Evolutionary conservation across 192 early-diverging fungal genomes (phyloP), one percentile per base, ranked within the genome.

Genomic region (Entomortierella lignicola): DNA sequence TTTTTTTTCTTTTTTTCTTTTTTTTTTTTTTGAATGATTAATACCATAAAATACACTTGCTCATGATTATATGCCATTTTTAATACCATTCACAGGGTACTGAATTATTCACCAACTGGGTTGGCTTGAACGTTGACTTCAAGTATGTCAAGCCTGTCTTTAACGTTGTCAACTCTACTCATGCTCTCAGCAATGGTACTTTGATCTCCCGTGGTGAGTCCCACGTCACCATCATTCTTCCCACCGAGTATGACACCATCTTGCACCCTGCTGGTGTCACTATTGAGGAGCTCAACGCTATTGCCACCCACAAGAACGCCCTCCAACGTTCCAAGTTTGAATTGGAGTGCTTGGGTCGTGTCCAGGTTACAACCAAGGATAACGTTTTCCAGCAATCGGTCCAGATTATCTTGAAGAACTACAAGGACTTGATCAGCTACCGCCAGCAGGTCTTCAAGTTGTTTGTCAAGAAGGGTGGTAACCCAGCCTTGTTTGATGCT

Each of bases 211-310:
- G 75, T 15, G 91, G 90, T 29, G 92, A 94, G 54, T 81, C 92
- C 23, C 92, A 94, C 51, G 63, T 94, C 54, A 94, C 92, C 8
- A 85, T 93, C 15, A 80, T 94, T 39, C 73, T 82, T 11, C 92
- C 92, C 11, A 87, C 92, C 8, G 92, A 94, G 68, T 91, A 84
- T 54, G 75, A 85, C 68, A 48, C 42, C 32, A 81, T 86, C 12
- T 71, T 91, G 5, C 81, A 85, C 60, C 83, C 84, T 27, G 87
- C 77, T 8, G 86, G 87, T 57, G 69, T 94, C 13, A 91, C 91
- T 23, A 91, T 91, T 10, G 60, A 85, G 21, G 90, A 93, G 34
- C 75, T 94, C 57, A 86, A 93, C 63, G 71, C 20, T 10, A 75
- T 93, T 30, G 92, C 90, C 18, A 44, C 50, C 10, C 57, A 32